Evolutionary conservation across 169 alveolate genomes (phyloP).

Genomic region (Besnoitia besnoiti): DNA sequence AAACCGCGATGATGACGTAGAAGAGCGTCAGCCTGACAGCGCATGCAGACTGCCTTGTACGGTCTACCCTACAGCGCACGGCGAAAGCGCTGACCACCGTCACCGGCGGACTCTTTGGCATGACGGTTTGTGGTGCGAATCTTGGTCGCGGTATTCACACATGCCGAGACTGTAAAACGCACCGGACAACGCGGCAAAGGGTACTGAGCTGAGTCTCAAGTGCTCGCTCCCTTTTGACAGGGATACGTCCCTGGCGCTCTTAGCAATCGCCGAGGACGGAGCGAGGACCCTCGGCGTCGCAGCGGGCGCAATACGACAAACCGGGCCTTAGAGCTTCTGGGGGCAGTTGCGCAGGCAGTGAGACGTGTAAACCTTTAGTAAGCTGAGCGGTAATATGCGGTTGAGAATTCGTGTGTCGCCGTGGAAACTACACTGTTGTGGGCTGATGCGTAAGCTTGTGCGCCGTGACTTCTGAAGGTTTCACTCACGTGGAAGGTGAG

Average conservation of each 20-base stretch:
- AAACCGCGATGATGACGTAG: neutral
- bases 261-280: constrained; percentile 21
- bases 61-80: neutral
- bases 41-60: constrained; percentile 2
- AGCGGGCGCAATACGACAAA: neutral
- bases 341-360: neutral
- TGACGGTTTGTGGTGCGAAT: neutral
- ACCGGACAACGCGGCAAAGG: neutral
- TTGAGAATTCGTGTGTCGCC: neutral
- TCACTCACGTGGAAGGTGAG: too few relatives aligned
- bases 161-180: neutral
- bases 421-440: neutral
- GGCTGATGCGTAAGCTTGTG: too few relatives aligned
- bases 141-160: neutral
- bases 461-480: too few relatives aligned
- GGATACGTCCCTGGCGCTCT: neutral
- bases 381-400: neutral
- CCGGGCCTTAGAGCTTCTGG: neutral
- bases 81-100: neutral
- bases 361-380: constrained; percentile 5
- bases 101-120: neutral
- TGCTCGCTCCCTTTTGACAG: neutral
- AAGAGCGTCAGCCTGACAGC: neutral
- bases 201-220: neutral
- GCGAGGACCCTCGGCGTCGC: neutral